Evolutionary conservation across 2,329 filamentous ascomycete species (phyloP), one percentile per base, ranked within the genome.

Genomic region (Venturiaceae sp.): DNA sequence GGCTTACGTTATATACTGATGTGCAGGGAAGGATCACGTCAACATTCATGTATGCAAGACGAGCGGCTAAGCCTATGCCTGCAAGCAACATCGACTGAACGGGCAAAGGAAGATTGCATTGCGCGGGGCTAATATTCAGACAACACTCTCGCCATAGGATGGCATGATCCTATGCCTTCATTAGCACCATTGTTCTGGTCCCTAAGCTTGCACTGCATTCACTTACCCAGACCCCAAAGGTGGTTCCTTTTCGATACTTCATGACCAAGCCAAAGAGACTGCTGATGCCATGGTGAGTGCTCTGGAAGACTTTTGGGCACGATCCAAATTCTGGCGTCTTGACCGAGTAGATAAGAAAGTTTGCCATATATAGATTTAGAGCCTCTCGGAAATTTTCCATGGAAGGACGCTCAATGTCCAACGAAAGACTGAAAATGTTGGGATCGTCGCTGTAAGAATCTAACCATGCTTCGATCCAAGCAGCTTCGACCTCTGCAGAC

Each of bases 1-100:
- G n/a, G n/a, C n/a, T n/a, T n/a, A n/a, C n/a, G 63, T 82, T 82
- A 68, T 81, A 82, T 66, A 81, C 79, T 61, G 80, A 79, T 1
- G 80, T 79, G 66, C 80, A 82, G 5, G 80, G 80, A 21, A 80
- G 71, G 58, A 82, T 75, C 32, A 80, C 76, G 66, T 83, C 80
- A 13, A 79, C 80, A 61, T 83, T 78, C 60, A 65, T 62, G 16
- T 63, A 55, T 34, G 64, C 60, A 34, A 66, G 59, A 1, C 61
- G 60, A 1, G 62, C 63, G 30, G 61, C 64, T 57, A 66, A 62
- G 3, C 62, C 62, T 1, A 62, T 63, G 33, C 64, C 59, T 3
- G 61, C 60, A n/a, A 66, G 62, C 23, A 65, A 57, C 32, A 63
- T 62, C 11, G 61, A 62, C 53, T 61, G 62, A 32, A 66, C 63